Base-by-base conservation (phyloP, 805 yeast genomes). In the Torulaspora quercuum region DNA sequence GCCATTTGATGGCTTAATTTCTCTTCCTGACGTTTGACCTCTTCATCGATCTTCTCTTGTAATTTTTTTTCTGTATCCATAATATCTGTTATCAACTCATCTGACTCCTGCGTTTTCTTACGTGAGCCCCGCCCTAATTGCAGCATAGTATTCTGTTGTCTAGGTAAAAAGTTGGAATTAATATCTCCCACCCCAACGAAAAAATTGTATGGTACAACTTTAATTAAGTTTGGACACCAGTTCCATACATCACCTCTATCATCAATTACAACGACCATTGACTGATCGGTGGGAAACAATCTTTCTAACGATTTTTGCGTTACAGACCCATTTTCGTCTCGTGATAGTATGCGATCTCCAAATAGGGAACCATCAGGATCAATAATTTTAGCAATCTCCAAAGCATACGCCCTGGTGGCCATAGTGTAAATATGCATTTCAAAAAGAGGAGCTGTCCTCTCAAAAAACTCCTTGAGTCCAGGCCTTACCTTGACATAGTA, bases 241-340 rank as follows among this genome's bases (percentile, higher is more conserved):
- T 84, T 85, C 98, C 98, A 92, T 13, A 92, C 98, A 60, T 92
- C 98, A 3, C 97, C 98, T 57, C 98, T 75, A 60, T 92, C 98
- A 61, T 92, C 98, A 42, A 92, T 92, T 29, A 92, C 81, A 2
- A 85, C 92, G 20, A 92, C 98, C 95, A 92, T 83, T 11, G 95
- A 82, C 15, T 95, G 95, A 48, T 90, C 95, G 2, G 90, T 95
- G 0, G 98, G 98, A 52, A 92, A 92, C 37, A 92, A 68, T 44
- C 97, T 69, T 53, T 83, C 81, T 42, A 92, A 67, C 23, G 90
- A 85, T 56, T 92, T 92, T 48, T 85, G 95, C 2, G 95, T 82
- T 44, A 90, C 63, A 5, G 88, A 83, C 0, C 97, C 97, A 60
- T 95, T 85, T 55, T 92, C 97, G 59, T 92, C 97, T 55, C 98